Evolutionary conservation across 2,329 filamentous ascomycete genomes (phyloP).

Genomic region (Nannizziopsis arthrosporioides): DNA sequence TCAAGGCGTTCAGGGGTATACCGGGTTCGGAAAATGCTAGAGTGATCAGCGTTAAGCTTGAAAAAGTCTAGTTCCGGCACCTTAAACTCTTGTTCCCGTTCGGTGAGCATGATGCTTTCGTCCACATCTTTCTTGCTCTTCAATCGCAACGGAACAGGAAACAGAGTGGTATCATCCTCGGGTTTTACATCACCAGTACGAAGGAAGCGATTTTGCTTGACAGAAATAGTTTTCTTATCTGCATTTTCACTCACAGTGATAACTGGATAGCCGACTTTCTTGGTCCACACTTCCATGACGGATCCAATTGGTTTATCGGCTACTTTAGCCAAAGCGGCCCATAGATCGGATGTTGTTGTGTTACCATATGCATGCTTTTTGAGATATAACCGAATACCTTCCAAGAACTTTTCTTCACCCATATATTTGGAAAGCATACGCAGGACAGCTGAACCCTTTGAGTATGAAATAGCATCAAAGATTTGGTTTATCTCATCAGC

Average conservation of each 20-base stretch:
- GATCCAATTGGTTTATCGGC: constrained; percentile 83
- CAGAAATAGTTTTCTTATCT: constrained; percentile 58
- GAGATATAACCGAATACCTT: constrained; percentile 80
- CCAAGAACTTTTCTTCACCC: constrained; percentile 83
- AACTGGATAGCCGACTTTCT: constrained; percentile 88
- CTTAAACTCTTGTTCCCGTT: constrained; percentile 66
- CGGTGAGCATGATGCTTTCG: constrained; percentile 58
- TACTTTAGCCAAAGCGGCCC: constrained; percentile 74
- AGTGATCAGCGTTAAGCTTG: constrained; percentile 94
- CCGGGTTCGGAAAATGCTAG: constrained; percentile 79
- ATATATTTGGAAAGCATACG: constrained; percentile 96
- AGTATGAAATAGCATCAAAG: constrained; percentile 95
- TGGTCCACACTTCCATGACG: constrained; percentile 94
- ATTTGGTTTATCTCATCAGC: constrained; percentile 97
- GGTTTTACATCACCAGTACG: constrained; percentile 86
- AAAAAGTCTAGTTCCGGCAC: constrained; percentile 74
- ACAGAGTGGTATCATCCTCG: constrained; percentile 79
- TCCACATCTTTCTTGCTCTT: constrained; percentile 74
- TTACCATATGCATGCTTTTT: constrained; percentile 97
- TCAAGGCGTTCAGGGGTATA: constrained; percentile 72
- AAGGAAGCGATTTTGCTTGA: constrained; percentile 93
- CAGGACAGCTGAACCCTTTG: constrained; percentile 88
- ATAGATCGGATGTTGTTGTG: constrained; percentile 80
- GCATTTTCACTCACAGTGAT: constrained; percentile 71
- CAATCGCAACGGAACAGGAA: constrained; percentile 78